Evolutionary conservation across 2,329 filamentous ascomycete species (phyloP).

Genomic region (Tolypocladium amazonense): DNA sequence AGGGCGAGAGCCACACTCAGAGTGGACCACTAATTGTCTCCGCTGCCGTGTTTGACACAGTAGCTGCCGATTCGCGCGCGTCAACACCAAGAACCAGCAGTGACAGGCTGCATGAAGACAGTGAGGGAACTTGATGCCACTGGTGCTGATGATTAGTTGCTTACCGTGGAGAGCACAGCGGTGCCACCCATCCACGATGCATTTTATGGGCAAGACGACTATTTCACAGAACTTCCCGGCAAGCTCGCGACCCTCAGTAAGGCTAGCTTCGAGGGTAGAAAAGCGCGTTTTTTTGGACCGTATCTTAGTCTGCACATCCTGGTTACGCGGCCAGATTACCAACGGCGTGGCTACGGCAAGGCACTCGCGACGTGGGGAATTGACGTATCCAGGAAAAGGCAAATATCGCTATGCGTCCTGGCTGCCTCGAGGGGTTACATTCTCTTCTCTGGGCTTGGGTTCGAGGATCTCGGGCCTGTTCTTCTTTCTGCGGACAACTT

Average conservation of each 20-base stretch:
- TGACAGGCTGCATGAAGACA: background rate
- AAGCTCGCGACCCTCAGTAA: background rate
- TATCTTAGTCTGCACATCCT: slow-evolving; percentile 6
- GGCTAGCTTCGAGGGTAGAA: background rate
- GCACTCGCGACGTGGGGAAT: slow-evolving; percentile 4
- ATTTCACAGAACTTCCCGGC: background rate
- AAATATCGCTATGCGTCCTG: slow-evolving; percentile 3
- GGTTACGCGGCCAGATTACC: slow-evolving; percentile 6
- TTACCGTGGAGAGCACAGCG: background rate
- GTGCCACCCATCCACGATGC: background rate
- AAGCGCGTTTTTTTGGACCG: slow-evolving; percentile 1
- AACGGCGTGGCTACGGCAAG: slow-evolving; percentile 7
- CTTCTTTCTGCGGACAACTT: slow-evolving; percentile 1
- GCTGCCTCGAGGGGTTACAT: slow-evolving; percentile 7
- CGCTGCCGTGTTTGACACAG: slow-evolving; percentile 8
- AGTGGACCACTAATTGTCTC: slow-evolving; percentile 3
- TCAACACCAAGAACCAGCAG: background rate
- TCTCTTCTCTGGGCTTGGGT: slow-evolving; percentile 8
- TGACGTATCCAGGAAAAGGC: background rate
- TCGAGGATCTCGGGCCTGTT: slow-evolving; percentile 6
- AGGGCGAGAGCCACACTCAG: background rate
- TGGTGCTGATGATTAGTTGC: background rate
- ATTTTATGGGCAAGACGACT: background rate
- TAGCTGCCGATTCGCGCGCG: background rate
- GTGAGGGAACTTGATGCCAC: background rate